phyloP scores from a whole-genome alignment of 2,329 filamentous ascomycete genomes.

The Pseudohalonectria lignicola region DNA sequence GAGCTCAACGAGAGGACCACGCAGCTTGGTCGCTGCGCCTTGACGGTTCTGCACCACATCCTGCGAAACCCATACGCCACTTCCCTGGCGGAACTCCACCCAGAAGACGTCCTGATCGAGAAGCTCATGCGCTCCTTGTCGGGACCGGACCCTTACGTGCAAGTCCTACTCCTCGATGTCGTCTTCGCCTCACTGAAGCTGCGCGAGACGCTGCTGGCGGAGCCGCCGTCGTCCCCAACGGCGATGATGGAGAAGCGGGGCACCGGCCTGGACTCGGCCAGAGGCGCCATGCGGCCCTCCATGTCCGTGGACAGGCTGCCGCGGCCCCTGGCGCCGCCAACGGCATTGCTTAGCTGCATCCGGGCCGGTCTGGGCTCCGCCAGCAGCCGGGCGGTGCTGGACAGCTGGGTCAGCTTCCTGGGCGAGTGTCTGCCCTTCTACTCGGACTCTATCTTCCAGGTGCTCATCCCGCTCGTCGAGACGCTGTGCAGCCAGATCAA shows the following conservation, averaged over 20 bases:
- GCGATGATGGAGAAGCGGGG: conserved; percentile 31
- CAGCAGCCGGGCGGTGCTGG: conserved; percentile 65
- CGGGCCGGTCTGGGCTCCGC: conserved; percentile 68
- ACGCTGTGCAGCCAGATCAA: conserved; percentile 75
- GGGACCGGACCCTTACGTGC: conserved; percentile 56
- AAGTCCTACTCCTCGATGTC: conserved; percentile 70
- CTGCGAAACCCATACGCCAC: conserved; percentile 52
- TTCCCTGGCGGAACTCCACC: conserved; percentile 47
- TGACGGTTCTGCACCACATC: conserved; percentile 61
- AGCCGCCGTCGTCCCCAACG: conserved; percentile 29
- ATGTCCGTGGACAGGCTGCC: conserved; percentile 9
- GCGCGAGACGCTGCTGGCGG: conserved; percentile 29
- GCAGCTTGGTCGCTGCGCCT: conserved; percentile 58
- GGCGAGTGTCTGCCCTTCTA: conserved; percentile 77
- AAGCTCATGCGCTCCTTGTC: conserved; percentile 51
- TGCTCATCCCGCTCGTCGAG: conserved; percentile 81
- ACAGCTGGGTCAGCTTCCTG: conserved; percentile 86
- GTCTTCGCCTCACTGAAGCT: conserved; percentile 64
- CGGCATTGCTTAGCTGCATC: conserved; percentile 71
- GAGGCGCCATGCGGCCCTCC: conserved; percentile 26
- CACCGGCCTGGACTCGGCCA: conserved; percentile 27
- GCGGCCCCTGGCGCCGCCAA: conserved; percentile 44
- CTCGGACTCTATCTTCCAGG: conserved; percentile 75
- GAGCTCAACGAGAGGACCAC: conserved; percentile 40
- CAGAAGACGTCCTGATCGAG: conserved; percentile 62